A percentile compares a stretch with the other conserved stretches of the same genome.
phyloP scores from a whole-genome alignment of 768 basidiomycete genomes.

The Tephrocybe sp. region DNA sequence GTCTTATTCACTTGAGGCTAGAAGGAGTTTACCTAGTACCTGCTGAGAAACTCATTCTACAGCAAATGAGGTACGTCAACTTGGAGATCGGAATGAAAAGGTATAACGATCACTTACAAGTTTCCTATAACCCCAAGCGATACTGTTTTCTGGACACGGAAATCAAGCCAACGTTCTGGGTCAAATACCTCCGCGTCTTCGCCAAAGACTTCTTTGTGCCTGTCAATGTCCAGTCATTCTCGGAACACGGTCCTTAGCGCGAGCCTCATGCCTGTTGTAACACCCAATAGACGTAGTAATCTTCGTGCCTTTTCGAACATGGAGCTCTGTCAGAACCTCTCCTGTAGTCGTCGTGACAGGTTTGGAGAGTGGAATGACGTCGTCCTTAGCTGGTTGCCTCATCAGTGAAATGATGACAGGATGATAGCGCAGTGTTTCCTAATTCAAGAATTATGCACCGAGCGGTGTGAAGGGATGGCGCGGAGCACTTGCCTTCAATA shows the following conservation, averaged over 20 bases:
- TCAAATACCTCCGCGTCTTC: constrained; percentile 43
- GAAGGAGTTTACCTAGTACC: constrained; percentile 25
- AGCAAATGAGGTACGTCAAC: neutral
- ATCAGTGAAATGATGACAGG: constrained; percentile 31
- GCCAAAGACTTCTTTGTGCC: constrained; percentile 43
- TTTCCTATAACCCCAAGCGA: constrained; percentile 47
- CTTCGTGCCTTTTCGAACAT: constrained; percentile 47
- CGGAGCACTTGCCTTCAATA: constrained; percentile 34
- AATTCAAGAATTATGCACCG: neutral
- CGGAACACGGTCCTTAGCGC: too few species aligned
- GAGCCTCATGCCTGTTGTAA: constrained; percentile 44
- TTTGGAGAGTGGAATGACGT: constrained; percentile 53
- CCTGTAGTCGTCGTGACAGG: constrained; percentile 47
- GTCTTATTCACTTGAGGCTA: too few species aligned
- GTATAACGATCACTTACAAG: constrained; percentile 30
- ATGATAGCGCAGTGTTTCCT: constrained; percentile 48
- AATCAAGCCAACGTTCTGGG: constrained; percentile 46
- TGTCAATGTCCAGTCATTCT: constrained; percentile 9
- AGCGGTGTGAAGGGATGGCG: neutral
- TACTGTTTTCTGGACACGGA: constrained; percentile 34
- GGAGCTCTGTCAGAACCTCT: constrained; percentile 39
- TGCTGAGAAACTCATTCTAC: constrained; percentile 27
- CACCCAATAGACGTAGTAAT: constrained; percentile 47
- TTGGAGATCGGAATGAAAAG: neutral
- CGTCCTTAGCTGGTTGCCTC: constrained; percentile 45